phyloP scores from a whole-genome alignment of 202 grass and related monocot species.

The Saccharum hybrid region DNA sequence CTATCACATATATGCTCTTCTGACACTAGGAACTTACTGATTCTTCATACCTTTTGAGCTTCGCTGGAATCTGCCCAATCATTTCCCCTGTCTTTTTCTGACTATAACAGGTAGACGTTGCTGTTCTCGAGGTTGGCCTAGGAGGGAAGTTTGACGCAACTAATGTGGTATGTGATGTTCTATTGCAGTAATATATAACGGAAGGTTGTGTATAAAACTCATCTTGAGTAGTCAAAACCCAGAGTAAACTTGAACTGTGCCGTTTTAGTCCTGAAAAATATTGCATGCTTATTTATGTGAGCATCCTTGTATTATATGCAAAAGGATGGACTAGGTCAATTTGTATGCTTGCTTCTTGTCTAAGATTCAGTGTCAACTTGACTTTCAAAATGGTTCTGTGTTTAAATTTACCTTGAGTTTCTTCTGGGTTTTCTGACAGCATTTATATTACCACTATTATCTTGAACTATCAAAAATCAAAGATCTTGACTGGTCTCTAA shows the following conservation, averaged over 20 bases:
- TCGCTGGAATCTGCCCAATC: background rate
- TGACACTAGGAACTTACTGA: constrained; percentile 21
- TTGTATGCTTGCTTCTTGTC: background rate
- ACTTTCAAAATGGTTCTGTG: background rate
- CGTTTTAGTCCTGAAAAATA: constrained; percentile 6
- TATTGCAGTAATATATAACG: background rate
- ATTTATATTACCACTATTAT: constrained; percentile 8
- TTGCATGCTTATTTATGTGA: background rate
- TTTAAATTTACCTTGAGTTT: constrained; percentile 6
- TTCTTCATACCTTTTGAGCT: constrained; percentile 24
- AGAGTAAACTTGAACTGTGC: background rate
- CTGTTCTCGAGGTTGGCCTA: constrained; percentile 96
- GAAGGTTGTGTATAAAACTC: background rate
- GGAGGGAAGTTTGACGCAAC: constrained; percentile 97
- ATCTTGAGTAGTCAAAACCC: background rate
- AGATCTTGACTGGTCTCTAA: constrained; percentile 22
- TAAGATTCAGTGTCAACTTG: constrained; percentile 12
- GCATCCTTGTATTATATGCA: background rate
- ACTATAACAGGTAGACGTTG: constrained; percentile 80
- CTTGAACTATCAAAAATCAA: constrained; percentile 3
- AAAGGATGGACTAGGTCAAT: background rate
- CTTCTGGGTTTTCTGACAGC: background rate
- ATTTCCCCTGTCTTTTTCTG: background rate
- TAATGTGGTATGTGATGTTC: constrained; percentile 71
- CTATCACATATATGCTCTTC: constrained; percentile 25